phyloP scores from a whole-genome alignment of 2,329 filamentous ascomycete genomes.

The Xenosphaeropsis pyriputrescens region DNA sequence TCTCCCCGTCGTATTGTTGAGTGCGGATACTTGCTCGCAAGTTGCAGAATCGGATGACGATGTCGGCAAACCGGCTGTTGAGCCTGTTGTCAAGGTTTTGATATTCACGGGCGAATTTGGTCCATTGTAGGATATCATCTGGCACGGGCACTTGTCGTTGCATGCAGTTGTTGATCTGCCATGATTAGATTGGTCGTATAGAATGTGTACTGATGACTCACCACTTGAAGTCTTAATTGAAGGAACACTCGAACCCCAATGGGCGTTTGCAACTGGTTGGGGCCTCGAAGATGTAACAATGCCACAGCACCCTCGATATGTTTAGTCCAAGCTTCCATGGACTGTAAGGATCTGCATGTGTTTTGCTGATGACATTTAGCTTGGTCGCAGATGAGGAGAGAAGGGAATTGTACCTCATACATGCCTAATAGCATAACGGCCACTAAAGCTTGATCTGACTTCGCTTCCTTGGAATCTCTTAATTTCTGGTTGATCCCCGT shows the following conservation, averaged over 20 bases:
- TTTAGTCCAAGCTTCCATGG: slow-evolving; percentile 34
- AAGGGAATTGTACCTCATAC: slow-evolving; percentile 40
- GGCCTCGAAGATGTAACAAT: slow-evolving; percentile 32
- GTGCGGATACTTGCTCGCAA: too few species aligned
- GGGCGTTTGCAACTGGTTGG: slow-evolving; percentile 27
- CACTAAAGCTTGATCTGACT: slow-evolving; percentile 36
- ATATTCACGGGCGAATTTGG: slow-evolving; percentile 6
- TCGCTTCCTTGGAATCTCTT: slow-evolving; percentile 24
- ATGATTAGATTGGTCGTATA: slow-evolving; percentile 22
- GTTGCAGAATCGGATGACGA: too few species aligned
- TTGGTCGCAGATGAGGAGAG: slow-evolving; percentile 24
- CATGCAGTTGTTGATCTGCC: slow-evolving; percentile 30
- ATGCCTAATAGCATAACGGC: slow-evolving; percentile 36
- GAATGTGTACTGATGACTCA: too few species aligned
- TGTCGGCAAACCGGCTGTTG: too few species aligned
- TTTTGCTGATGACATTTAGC: too few species aligned
- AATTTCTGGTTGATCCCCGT: slow-evolving; percentile 34
- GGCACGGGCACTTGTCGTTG: slow-evolving; percentile 33
- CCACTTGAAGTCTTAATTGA: slow-evolving; percentile 23
- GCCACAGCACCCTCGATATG: slow-evolving; percentile 37
- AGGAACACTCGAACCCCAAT: slow-evolving; percentile 36
- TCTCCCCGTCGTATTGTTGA: too few species aligned
- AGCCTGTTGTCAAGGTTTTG: too few species aligned
- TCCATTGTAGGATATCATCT: slow-evolving; percentile 28
- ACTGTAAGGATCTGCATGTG: slow-evolving; percentile 14